These are phyloP conservation scores for Trichoderma parareesei DNA, from an alignment of 495 filamentous ascomycete species.

Conservation along the genomic window DNA sequence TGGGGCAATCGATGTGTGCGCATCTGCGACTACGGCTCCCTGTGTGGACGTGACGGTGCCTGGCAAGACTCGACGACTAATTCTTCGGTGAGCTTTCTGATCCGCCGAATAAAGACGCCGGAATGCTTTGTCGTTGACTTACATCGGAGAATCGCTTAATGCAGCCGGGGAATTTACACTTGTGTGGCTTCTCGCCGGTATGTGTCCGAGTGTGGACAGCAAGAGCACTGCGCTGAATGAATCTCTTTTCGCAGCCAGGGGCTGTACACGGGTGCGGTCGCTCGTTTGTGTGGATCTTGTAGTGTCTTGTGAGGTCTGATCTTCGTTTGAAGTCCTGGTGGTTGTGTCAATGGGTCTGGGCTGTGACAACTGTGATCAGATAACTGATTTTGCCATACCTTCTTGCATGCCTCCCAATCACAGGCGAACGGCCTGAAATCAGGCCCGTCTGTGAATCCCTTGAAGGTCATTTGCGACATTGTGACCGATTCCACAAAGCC, in stretches of 20 bases:
- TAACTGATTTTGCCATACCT: slow-evolving; percentile 30
- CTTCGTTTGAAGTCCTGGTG: slow-evolving; percentile 84
- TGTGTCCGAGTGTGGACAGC: slow-evolving; percentile 83
- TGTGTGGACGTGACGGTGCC: slow-evolving; percentile 81
- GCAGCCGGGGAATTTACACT: slow-evolving; percentile 72
- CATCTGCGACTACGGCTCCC: slow-evolving; percentile 82
- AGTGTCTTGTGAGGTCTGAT: slow-evolving; percentile 81
- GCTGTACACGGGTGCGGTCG: slow-evolving; percentile 68
- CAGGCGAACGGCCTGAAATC: slow-evolving; percentile 31
- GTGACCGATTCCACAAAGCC: no score
- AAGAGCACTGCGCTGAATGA: slow-evolving; percentile 82
- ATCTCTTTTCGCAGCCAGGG: slow-evolving; percentile 72
- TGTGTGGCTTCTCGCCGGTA: slow-evolving; percentile 67
- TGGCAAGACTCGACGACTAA: slow-evolving; percentile 79
- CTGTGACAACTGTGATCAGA: background rate
- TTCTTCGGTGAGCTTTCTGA: slow-evolving; percentile 27
- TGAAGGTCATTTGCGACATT: background rate
- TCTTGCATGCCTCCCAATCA: slow-evolving; percentile 42
- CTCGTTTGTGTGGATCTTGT: slow-evolving; percentile 86
- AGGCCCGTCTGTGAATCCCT: background rate
- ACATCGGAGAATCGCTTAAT: slow-evolving; percentile 84
- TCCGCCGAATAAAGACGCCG: slow-evolving; percentile 6
- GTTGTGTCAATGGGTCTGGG: slow-evolving; percentile 11
- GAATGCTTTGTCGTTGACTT: slow-evolving; percentile 24
- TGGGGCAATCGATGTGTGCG: slow-evolving; percentile 65